These are phyloP conservation scores for Mucor saturninus DNA, from an alignment of 371 early-diverging fungal genomes.

Conservation along the genomic window DNA sequence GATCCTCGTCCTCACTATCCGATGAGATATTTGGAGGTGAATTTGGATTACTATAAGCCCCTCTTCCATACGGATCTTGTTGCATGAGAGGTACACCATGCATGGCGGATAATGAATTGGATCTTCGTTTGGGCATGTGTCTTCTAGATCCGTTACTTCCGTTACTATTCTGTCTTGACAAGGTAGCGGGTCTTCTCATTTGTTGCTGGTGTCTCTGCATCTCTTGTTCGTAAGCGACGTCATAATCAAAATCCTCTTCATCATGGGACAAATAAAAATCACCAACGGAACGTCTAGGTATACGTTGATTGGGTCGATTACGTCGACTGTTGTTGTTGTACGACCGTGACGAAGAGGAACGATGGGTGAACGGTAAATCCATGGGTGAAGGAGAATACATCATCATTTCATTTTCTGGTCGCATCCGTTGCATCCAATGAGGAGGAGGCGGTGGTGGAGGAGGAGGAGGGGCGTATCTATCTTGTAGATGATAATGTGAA, in stretches of 20 bases:
- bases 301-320: slow-evolving; percentile 5
- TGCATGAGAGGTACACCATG: background rate
- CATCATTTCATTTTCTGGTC: slow-evolving; percentile 8
- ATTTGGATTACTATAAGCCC: background rate
- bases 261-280: slow-evolving; percentile 8
- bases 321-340: slow-evolving; percentile 17
- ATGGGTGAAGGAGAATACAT: slow-evolving; percentile 3
- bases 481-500: background rate
- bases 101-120: slow-evolving; percentile 10
- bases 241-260: slow-evolving; percentile 10
- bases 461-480: slow-evolving; percentile 7
- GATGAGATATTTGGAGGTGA: slow-evolving; percentile 1
- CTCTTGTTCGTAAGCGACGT: background rate
- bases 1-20: background rate
- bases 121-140: background rate
- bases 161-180: slow-evolving; percentile 14
- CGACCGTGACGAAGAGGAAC: slow-evolving; percentile 19
- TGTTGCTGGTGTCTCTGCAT: background rate
- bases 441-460: slow-evolving; percentile 12
- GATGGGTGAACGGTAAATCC: slow-evolving; percentile 11
- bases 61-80: background rate
- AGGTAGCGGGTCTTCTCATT: background rate
- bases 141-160: slow-evolving; percentile 3
- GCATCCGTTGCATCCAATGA: background rate
- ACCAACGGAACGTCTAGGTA: background rate